Percentiles rank a stretch among this genome's conserved stretches.
These are phyloP conservation scores for Colletotrichum ledebouriae DNA, from an alignment of 2,329 filamentous ascomycete species.

Conservation along the genomic window DNA sequence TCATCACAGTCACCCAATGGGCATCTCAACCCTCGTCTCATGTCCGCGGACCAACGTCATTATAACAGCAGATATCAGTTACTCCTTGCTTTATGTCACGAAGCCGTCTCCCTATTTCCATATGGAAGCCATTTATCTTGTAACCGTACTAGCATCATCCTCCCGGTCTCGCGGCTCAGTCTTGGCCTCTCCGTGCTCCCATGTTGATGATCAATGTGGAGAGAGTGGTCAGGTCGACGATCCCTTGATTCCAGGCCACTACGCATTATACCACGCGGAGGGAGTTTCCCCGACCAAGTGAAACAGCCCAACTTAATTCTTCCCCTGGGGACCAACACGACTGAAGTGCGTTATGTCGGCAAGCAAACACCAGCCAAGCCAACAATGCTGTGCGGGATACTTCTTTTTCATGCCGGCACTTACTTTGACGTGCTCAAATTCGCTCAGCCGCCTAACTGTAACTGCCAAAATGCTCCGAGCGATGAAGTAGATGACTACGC, in stretches of 20 bases:
- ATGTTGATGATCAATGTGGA: constrained; percentile 30
- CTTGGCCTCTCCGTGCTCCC: constrained; percentile 19
- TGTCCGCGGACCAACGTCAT: constrained; percentile 10
- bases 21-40: constrained; percentile 3
- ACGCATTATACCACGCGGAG: constrained; percentile 36
- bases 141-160: constrained; percentile 22
- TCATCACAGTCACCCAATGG: constrained; percentile 3
- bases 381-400: not conserved
- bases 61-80: not conserved
- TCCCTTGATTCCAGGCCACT: constrained; percentile 32
- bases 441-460: constrained; percentile 16
- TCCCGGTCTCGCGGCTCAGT: constrained; percentile 13
- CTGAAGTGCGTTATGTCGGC: not conserved
- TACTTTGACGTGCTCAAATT: constrained; percentile 12
- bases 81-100: not conserved
- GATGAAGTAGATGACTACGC: not conserved
- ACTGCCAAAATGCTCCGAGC: not conserved
- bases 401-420: constrained; percentile 10
- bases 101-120: not conserved
- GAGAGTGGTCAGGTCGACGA: constrained; percentile 18
- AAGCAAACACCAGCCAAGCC: not conserved
- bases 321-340: constrained; percentile 21
- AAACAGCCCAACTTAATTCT: constrained; percentile 31
- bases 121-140: constrained; percentile 11
- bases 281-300: constrained; percentile 29